Conservation (phyloP, 106 monocot genomes). For the Dendrobium officinale region DNA sequence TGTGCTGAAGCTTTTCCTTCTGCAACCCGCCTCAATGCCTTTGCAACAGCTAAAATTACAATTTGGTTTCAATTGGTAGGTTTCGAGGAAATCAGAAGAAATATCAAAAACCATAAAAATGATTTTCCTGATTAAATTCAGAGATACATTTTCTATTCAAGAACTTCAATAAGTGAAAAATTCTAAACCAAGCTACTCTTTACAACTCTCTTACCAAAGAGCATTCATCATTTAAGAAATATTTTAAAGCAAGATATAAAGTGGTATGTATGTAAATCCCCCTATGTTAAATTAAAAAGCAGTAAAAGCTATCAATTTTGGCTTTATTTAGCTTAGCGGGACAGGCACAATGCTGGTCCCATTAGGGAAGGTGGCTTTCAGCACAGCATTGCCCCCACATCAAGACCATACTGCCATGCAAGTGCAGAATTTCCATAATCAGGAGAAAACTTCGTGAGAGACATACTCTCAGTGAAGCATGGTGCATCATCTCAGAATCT, state of each 20-base stretch:
- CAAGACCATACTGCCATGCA: neutral
- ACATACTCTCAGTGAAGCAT: neutral
- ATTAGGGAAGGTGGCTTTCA: neutral
- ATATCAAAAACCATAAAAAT: neutral
- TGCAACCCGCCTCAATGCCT: constrained; percentile 73
- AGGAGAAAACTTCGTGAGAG: neutral
- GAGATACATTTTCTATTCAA: neutral
- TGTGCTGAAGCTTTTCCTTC: constrained; percentile 90
- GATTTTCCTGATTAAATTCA: neutral
- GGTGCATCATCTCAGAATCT: neutral
- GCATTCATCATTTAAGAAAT: neutral
- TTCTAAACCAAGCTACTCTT: neutral
- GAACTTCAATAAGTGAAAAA: neutral
- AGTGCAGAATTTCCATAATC: neutral
- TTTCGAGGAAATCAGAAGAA: constrained; percentile 2
- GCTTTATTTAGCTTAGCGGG: neutral
- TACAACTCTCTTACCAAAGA: neutral
- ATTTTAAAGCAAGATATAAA: no score
- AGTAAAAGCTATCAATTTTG: neutral
- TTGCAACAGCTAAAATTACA: constrained; percentile 73
- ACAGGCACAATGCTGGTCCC: neutral
- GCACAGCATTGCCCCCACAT: neutral
- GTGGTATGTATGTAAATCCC: no score
- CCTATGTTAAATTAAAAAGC: neutral
- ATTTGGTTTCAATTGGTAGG: constrained; percentile 11